Evolutionary conservation across 2,329 filamentous ascomycete species (phyloP), one percentile per base, ranked within the genome.

Genomic region (Colletotrichum falcatum): DNA sequence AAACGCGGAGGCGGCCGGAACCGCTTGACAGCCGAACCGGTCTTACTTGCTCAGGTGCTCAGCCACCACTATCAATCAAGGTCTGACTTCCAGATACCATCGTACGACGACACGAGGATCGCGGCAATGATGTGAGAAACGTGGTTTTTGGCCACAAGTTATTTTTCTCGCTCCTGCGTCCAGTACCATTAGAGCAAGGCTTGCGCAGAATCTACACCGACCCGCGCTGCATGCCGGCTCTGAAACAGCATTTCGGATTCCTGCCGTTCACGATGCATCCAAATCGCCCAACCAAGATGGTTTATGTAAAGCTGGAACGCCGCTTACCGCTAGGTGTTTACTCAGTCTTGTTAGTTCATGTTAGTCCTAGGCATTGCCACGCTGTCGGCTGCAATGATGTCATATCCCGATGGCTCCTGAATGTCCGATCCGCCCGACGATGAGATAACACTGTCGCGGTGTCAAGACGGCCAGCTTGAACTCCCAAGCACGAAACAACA

Each of bases 1-100:
- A 61, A 62, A 67, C 58, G 58, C 64, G 68, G 68, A 51, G 58
- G 46, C 64, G 30, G 33, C 58, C 68, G 58, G 68, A 30, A 71
- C 63, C 68, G 68, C 46, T 59, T 59, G 44, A 66, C 49, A 42
- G 14, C 18, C 54, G 58, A 53, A 53, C 64, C 59, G 58, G 51
- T 62, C 63, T 61, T 58, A 59, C 54, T 51, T 39, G 9, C 39
- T 59, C n/a, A 37, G 54, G 39, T 39, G 9, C 39, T 59, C n/a
- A 37, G 54, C 64, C 51, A 67, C 67, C 58, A 46, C 53, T 62
- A 67, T 70, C 64, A 53, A 58, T 30, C 53, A 70, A 63, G 58
- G 39, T 65, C 63, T 49, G 56, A n/a, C 51, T 61, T 2, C 11
- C 35, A 6, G 1, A 33, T 39, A 39, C 14, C 14, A 42, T 65